A percentile compares a stretch with the other conserved stretches of the same genome.
Evolutionary conservation across 192 early-diverging fungal genomes (phyloP).

Genomic region (Neocallimastix lanati): DNA sequence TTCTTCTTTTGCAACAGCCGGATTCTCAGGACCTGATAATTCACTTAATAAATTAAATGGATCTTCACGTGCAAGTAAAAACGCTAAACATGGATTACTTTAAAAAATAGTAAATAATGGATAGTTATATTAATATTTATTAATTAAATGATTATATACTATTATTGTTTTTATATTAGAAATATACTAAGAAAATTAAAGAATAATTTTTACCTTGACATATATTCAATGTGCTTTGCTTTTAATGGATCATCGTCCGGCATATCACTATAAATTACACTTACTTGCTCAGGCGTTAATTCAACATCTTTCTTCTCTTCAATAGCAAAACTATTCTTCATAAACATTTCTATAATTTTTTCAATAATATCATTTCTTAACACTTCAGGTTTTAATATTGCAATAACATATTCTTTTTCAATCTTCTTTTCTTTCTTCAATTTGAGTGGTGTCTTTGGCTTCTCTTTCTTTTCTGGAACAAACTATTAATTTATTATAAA

Average conservation of each 20-base stretch:
- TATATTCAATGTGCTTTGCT: not conserved
- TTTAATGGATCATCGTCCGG: not conserved
- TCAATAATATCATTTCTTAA: not conserved
- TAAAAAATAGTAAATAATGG: not conserved
- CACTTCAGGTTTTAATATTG: not conserved
- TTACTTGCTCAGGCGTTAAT: not conserved
- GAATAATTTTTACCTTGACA: not conserved
- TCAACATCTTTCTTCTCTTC: not conserved
- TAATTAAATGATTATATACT: no score
- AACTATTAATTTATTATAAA: not conserved
- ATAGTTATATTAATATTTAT: no score
- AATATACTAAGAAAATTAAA: no score
- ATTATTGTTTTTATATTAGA: no score
- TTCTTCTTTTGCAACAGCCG: not conserved
- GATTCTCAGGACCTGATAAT: not conserved
- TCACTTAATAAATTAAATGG: not conserved
- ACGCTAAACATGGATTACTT: not conserved
- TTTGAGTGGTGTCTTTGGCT: not conserved
- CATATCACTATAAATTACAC: not conserved
- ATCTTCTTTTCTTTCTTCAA: not conserved
- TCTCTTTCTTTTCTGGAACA: not conserved
- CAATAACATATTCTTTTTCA: not conserved
- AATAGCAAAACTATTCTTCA: not conserved
- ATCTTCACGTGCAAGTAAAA: not conserved
- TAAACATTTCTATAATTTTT: not conserved